Base-by-base conservation (phyloP, 768 basidiomycete species). In the Tulasnella sp. region DNA sequence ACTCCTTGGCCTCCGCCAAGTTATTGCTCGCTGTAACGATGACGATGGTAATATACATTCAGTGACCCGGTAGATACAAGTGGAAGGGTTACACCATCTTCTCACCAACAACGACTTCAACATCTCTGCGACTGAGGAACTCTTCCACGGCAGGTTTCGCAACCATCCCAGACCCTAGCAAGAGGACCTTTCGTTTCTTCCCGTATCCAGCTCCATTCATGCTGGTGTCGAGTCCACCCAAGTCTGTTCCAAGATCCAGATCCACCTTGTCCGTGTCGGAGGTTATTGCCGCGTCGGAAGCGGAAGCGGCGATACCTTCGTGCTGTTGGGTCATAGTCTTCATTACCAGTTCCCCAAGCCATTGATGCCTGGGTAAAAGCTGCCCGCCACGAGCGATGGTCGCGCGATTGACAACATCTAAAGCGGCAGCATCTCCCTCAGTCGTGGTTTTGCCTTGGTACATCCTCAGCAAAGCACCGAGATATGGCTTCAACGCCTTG, bases 101-200 rank as follows among this genome's bases (percentile, higher is more conserved):
- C 83, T 65, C 60, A 91, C 91, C 91, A 59, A 96, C 79, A 4
- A 86, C 68, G 27, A 96, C 68, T 54, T 82, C 74, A 0, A 92
- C 70, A 61, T 88, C 84, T 0, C 65, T 62, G 55, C 81, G 71
- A 61, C 73, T 73, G 40, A 78, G 77, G 48, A 96, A 75, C 64
- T 84, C 77, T 50, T 85, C 79, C 2, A 90, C 82, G 0, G 87
- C 86, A 14, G 93, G 93, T 2, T 83, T 84, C 4, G 91, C 89
- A 17, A 97, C 93, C 82, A 96, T 90, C n/a, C 93, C 93, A 54
- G 86, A 90, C 6, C 93, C 93, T 2, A 97, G 75, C 64, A 96
- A 72, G 32, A 97, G 68, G 0, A 92, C 76, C 59, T 63, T 69
- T 63, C 75, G 79, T 71, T 83, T 83, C 49, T 57, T 54, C 15